phyloP scores from a whole-genome alignment of 148 eudicot species.

The Camellia lanceoleosa region DNA sequence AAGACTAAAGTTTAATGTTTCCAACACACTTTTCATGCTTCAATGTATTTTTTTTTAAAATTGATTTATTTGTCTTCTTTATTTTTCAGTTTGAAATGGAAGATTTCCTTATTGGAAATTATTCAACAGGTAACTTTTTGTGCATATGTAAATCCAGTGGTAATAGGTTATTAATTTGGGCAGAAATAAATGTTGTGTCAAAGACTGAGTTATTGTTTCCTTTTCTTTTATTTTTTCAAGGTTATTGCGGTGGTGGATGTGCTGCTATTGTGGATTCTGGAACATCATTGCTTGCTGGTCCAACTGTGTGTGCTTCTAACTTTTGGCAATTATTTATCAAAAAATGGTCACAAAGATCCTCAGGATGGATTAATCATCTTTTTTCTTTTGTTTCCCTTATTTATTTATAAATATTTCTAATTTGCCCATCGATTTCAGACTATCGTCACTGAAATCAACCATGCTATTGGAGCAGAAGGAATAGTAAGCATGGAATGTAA shows the following conservation, averaged over 20 bases:
- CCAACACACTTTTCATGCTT: background rate
- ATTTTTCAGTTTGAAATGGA: conserved; percentile 75
- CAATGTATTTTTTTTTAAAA: background rate
- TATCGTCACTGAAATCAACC: conserved; percentile 70
- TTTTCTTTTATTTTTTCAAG: conserved; percentile 29
- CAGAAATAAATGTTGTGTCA: no score
- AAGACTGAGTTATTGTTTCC: background rate
- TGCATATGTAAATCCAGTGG: background rate
- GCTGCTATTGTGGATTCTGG: conserved; percentile 84
- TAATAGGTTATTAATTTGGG: background rate
- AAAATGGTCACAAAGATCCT: background rate
- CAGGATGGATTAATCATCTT: background rate
- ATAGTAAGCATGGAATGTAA: conserved; percentile 70
- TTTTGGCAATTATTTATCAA: background rate
- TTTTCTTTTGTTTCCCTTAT: background rate
- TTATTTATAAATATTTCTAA: background rate
- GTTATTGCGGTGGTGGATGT: conserved; percentile 68
- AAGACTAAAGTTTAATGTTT: conserved; percentile 6
- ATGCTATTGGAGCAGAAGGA: conserved; percentile 86
- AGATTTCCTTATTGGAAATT: conserved; percentile 57
- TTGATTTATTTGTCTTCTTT: background rate
- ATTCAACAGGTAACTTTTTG: conserved; percentile 55
- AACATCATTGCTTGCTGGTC: conserved; percentile 86
- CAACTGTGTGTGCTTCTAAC: conserved; percentile 50
- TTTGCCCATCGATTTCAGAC: conserved; percentile 35